Evolutionary conservation across 345 rosid genomes (phyloP).

Genomic region (Eucalyptus paniculata): DNA sequence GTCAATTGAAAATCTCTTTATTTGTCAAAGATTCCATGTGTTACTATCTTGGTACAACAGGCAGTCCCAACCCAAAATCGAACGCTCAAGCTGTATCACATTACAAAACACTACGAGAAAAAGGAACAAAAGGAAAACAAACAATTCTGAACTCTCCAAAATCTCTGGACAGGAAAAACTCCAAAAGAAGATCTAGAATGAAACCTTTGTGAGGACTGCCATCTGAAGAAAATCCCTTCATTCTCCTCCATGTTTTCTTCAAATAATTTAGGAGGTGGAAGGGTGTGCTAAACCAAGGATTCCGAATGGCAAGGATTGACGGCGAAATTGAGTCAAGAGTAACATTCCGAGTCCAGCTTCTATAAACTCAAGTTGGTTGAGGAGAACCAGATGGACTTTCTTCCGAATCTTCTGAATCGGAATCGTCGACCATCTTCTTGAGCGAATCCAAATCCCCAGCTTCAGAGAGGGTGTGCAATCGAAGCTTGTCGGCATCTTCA

Average conservation of each 20-base stretch:
- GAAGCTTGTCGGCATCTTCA: slow-evolving; percentile 74
- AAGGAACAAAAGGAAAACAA: not conserved
- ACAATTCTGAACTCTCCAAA: not conserved
- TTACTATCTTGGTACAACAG: not conserved
- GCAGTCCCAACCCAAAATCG: not conserved
- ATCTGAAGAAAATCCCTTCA: not conserved
- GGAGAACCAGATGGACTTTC: slow-evolving; percentile 4
- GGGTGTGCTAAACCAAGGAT: not conserved
- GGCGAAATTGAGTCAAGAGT: not conserved
- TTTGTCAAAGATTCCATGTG: not conserved
- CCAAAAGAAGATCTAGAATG: not conserved
- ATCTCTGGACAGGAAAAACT: not conserved
- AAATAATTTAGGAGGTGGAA: not conserved
- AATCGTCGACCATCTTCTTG: slow-evolving; percentile 66
- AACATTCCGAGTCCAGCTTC: not conserved
- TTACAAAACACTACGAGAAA: not conserved
- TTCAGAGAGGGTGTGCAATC: slow-evolving; percentile 65
- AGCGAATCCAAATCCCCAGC: slow-evolving; percentile 80
- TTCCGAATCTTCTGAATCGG: slow-evolving; percentile 30
- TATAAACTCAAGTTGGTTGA: not conserved
- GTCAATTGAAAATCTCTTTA: not conserved
- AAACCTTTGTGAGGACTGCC: not conserved
- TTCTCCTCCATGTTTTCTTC: not conserved
- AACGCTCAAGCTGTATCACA: not conserved
- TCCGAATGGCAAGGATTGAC: not conserved